Evolutionary conservation across 2,329 filamentous ascomycete species (phyloP).

Genomic region (Dendryphion nanum): DNA sequence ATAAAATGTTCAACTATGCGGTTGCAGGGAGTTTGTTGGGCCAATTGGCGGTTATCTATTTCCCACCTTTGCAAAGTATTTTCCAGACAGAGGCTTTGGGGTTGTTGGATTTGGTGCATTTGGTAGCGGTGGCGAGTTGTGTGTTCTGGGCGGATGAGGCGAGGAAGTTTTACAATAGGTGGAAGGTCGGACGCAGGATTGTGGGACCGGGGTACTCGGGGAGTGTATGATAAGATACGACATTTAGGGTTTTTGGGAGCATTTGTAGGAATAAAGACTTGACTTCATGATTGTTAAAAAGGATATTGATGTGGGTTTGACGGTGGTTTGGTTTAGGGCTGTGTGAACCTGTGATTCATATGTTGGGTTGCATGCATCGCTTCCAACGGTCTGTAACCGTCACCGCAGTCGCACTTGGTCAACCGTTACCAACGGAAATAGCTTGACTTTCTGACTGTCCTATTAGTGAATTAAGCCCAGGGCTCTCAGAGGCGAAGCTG

Average conservation of each 20-base stretch:
- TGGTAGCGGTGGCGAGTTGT: conserved; percentile 75
- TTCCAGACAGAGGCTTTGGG: conserved; percentile 92
- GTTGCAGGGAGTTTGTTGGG: conserved; percentile 81
- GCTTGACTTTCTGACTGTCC: too few relatives aligned
- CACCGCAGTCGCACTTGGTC: too few relatives aligned
- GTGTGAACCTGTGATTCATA: too few relatives aligned
- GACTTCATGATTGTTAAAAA: not conserved
- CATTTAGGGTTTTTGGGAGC: too few relatives aligned
- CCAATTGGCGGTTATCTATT: conserved; percentile 88
- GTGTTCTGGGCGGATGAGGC: conserved; percentile 96
- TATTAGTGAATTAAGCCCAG: too few relatives aligned
- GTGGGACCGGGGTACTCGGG: conserved; percentile 37
- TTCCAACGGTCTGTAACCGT: too few relatives aligned
- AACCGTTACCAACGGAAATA: too few relatives aligned
- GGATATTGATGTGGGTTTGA: too few relatives aligned
- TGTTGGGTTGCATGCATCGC: too few relatives aligned
- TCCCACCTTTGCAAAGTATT: conserved; percentile 87
- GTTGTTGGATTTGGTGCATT: conserved; percentile 68
- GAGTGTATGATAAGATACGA: conserved; percentile 39
- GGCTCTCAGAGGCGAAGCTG: too few relatives aligned
- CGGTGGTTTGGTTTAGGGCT: too few relatives aligned
- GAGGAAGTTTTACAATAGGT: conserved; percentile 66
- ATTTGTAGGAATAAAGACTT: not conserved
- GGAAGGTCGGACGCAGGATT: conserved; percentile 27
- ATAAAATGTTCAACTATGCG: conserved; percentile 95